These are phyloP conservation scores for Globisporangium middletonii DNA, from an alignment of 352 stramenopile species.

Conservation along the genomic window DNA sequence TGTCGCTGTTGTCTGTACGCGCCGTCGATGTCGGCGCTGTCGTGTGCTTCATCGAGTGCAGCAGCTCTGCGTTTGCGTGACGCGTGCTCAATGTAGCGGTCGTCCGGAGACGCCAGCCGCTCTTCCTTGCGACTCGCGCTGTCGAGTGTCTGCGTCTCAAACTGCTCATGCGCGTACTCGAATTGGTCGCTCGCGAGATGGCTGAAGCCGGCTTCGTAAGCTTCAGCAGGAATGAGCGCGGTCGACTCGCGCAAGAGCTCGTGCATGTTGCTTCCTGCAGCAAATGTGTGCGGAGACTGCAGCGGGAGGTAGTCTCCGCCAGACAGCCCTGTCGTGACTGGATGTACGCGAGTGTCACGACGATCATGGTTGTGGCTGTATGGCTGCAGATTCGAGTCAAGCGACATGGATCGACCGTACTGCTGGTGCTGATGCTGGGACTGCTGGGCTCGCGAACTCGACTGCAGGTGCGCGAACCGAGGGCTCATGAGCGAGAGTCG, in stretches of 20 bases:
- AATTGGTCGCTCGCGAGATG: neutral
- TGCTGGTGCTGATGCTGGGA: constrained; percentile 1
- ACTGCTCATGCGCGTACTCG: neutral
- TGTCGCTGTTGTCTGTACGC: constrained; percentile 1
- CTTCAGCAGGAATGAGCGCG: neutral
- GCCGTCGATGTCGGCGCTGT: neutral
- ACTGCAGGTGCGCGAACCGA: neutral
- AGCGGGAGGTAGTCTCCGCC: neutral
- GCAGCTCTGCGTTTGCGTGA: neutral
- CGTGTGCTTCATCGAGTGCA: neutral
- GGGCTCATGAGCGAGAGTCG: neutral
- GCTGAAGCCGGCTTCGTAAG: neutral
- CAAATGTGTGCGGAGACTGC: neutral
- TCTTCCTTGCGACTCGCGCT: neutral
- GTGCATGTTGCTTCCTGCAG: neutral
- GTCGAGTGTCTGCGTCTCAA: neutral
- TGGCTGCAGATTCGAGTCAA: neutral
- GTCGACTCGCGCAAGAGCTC: neutral
- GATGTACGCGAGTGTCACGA: neutral
- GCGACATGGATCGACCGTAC: neutral
- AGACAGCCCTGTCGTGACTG: neutral
- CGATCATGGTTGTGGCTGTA: neutral
- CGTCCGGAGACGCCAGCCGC: too few species aligned
- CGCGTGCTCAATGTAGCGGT: neutral
- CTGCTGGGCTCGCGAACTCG: neutral